Conservation (phyloP, 2,329 filamentous ascomycete species). For the Fusarium nelsonii region DNA sequence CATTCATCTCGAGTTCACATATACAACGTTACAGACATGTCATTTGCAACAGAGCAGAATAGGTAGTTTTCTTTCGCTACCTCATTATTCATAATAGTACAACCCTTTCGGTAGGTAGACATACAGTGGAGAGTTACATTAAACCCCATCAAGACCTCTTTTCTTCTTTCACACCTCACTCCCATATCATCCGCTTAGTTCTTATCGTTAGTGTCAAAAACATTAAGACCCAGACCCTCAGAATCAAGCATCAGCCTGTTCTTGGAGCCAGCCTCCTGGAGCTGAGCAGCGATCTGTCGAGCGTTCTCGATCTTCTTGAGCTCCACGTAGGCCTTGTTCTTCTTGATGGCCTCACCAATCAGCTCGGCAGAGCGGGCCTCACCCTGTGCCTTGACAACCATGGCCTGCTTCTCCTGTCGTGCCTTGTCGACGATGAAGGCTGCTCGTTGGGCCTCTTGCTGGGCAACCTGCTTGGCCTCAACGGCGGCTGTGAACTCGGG, state of each 20-base stretch:
- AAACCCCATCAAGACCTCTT: conserved; percentile 29
- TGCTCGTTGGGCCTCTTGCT: conserved; percentile 95
- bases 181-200: conserved; percentile 38
- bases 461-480: conserved; percentile 79
- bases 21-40: neutral
- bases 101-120: conserved; percentile 50
- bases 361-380: conserved; percentile 97
- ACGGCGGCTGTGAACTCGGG: conserved; percentile 80
- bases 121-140: conserved; percentile 63
- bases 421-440: conserved; percentile 99
- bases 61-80: conserved; percentile 42
- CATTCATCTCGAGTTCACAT: too few relatives aligned
- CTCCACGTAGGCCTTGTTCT: conserved; percentile 96
- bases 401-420: conserved; percentile 98
- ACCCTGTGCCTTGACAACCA: conserved; percentile 98
- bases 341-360: conserved; percentile 99
- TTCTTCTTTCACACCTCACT: conserved; percentile 3
- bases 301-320: conserved; percentile 99
- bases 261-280: conserved; percentile 86
- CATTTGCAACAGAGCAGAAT: conserved; percentile 39
- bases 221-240: conserved; percentile 90
- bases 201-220: conserved; percentile 69
- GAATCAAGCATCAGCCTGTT: conserved; percentile 96
- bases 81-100: conserved; percentile 49
- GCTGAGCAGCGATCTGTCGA: conserved; percentile 83